Conservation (phyloP, 768 basidiomycete genomes). For the Leccinum barrowsii region DNA sequence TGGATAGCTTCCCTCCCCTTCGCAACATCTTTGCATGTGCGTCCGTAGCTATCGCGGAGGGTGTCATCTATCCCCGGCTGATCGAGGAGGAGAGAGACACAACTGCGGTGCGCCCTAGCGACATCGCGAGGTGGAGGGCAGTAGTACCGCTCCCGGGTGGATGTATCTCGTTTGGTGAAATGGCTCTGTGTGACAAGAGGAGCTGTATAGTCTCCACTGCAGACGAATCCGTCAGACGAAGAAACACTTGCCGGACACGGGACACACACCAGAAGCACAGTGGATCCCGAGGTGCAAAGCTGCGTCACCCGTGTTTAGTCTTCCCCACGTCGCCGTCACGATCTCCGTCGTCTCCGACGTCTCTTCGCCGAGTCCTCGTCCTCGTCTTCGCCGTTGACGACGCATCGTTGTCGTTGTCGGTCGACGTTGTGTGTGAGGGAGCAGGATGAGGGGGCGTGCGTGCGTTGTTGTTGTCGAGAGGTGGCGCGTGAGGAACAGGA, state of each 20-base stretch:
- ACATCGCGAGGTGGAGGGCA: conserved; percentile 70
- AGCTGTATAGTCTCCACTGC: conserved; percentile 65
- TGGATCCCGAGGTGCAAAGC: conserved; percentile 81
- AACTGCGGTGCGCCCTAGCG: conserved; percentile 67
- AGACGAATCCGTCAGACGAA: conserved; percentile 1
- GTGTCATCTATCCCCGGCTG: conserved; percentile 82
- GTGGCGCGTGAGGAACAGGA: no score
- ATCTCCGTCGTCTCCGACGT: no score
- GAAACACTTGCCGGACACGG: background rate
- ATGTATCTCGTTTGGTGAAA: conserved; percentile 75
- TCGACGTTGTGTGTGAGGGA: no score
- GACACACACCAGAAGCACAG: conserved; percentile 65
- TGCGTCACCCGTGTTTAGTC: conserved; percentile 63
- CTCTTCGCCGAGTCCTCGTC: no score
- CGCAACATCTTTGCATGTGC: conserved; percentile 70
- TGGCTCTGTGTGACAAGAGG: conserved; percentile 67
- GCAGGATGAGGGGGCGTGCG: no score
- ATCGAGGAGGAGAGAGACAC: conserved; percentile 68
- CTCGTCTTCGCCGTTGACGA: no score
- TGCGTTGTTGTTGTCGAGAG: no score
- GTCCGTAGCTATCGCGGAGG: conserved; percentile 60
- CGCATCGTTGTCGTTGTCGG: no score
- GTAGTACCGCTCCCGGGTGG: conserved; percentile 70
- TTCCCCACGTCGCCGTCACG: no score
- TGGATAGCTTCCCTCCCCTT: conserved; percentile 61